Evolutionary conservation across 441 rosid genomes (phyloP), one percentile per base, ranked within the genome.

Genomic region (Dalechampia spathulata): DNA sequence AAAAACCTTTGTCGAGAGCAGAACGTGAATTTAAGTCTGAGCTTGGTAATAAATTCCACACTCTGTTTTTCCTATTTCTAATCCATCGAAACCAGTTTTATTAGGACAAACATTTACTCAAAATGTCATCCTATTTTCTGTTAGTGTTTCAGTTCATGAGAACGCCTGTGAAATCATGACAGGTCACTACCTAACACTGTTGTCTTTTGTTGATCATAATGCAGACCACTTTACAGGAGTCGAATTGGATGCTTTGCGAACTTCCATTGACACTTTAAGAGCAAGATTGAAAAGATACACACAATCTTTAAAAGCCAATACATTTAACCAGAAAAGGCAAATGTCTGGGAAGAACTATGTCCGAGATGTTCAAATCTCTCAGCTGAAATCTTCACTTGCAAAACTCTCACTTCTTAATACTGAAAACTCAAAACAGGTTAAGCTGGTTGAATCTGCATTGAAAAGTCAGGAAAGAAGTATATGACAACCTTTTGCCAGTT

Each of bases 1-100:
- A 75, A 78, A 90, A 75, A 66, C 99, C 95, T 27, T 71, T 90
- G 72, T 83, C 94, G 5, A 80, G 74, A 70, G 99, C 99, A 46
- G 99, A 94, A 74, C 77, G 67, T 51, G 83, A 81, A 45, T 90
- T 90, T 55, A 85, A 87, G 78, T 76, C 90, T 28, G 90, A 87
- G 68, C 91, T 90, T 1, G 96, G 99, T 90, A 83, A 75, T 67
- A 45, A 61, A 65, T 49, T 8, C 8, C 48, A 32, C 46, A 40
- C 32, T 36, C 22, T 16, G 6, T 22, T n/a, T n/a, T 5, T 5
- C 32, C 22, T 19, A 2, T 8, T 39, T 10, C 23, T 16, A 4
- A 41, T 5, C 2, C 16, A 47, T 23, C 32, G 15, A 41, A 30
- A 43, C 38, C 27, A 32, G 22, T 53, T 27, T 17, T 28, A 20